phyloP scores from a whole-genome alignment of 2,329 filamentous ascomycete genomes.

The Raffaelea albimanens region DNA sequence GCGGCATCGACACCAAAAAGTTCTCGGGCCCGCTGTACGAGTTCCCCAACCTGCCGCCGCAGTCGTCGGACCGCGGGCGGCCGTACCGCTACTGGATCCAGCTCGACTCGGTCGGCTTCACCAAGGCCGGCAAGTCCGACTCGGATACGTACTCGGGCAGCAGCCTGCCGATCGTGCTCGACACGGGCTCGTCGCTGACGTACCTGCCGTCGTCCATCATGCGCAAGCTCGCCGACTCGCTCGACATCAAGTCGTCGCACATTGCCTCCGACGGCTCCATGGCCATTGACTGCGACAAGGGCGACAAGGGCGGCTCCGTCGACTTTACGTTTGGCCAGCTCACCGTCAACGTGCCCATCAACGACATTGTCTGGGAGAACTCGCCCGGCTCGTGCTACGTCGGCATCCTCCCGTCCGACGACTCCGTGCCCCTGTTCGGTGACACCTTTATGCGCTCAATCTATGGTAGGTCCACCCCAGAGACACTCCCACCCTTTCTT shows the following conservation, averaged over 20 bases:
- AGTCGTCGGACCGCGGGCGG: conserved; percentile 13
- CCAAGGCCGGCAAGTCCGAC: conserved; percentile 18
- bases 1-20: conserved; percentile 36
- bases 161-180: conserved; percentile 42
- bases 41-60: conserved; percentile 19
- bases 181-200: conserved; percentile 59
- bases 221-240: conserved; percentile 28
- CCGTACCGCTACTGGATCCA: conserved; percentile 29
- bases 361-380: conserved; percentile 24
- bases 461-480: conserved; percentile 11
- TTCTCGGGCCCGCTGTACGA: conserved; percentile 26
- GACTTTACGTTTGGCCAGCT: conserved; percentile 29
- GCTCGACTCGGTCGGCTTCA: conserved; percentile 26
- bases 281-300: conserved; percentile 18
- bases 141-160: conserved; percentile 16
- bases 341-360: conserved; percentile 27
- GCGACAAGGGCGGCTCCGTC: conserved; percentile 22
- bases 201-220: conserved; percentile 53
- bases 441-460: conserved; percentile 18
- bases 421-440: conserved; percentile 14
- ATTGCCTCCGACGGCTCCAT: conserved; percentile 22
- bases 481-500: neutral
- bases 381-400: conserved; percentile 10
- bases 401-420: conserved; percentile 11
- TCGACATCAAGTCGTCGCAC: conserved; percentile 33